Evolutionary conservation across 2,329 filamentous ascomycete genomes (phyloP).

Genomic region (Pseudocercospora cruenta): DNA sequence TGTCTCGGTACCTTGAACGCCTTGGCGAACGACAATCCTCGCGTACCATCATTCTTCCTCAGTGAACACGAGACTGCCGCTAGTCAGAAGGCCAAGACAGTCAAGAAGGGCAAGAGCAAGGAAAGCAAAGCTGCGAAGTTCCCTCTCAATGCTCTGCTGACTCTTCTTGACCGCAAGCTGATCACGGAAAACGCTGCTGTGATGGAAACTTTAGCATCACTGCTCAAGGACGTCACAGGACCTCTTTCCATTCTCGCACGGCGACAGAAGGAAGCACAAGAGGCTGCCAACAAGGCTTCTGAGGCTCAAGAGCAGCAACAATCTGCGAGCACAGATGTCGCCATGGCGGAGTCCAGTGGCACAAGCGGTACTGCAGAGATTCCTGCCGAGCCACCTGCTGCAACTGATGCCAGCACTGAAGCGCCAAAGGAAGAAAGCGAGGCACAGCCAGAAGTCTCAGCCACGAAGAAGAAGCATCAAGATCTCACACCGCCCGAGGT

Average conservation of each 20-base stretch:
- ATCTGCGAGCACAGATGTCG: slow-evolving; percentile 27
- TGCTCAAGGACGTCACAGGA: slow-evolving; percentile 85
- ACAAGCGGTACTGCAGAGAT: slow-evolving; percentile 24
- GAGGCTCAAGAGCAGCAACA: slow-evolving; percentile 40
- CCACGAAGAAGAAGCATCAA: slow-evolving; percentile 61
- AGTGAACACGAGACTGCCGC: slow-evolving; percentile 83
- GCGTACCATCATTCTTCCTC: slow-evolving; percentile 88
- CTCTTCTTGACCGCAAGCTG: slow-evolving; percentile 85
- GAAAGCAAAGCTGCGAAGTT: slow-evolving; percentile 84
- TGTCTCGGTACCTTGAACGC: slow-evolving; percentile 85
- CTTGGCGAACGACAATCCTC: slow-evolving; percentile 79
- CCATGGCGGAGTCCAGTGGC: slow-evolving; percentile 32
- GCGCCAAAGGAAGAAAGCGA: slow-evolving; percentile 38
- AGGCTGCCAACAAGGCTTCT: slow-evolving; percentile 47
- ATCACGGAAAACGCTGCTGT: slow-evolving; percentile 97
- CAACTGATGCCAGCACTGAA: slow-evolving; percentile 24
- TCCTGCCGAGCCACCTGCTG: slow-evolving; percentile 18
- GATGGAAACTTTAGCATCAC: slow-evolving; percentile 87
- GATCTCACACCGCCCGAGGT: slow-evolving; percentile 79
- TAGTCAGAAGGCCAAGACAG: slow-evolving; percentile 67
- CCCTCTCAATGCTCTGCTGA: slow-evolving; percentile 87
- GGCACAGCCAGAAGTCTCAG: slow-evolving; percentile 34
- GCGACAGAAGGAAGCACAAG: slow-evolving; percentile 72
- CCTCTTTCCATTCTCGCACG: slow-evolving; percentile 82
- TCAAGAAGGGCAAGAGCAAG: slow-evolving; percentile 79